These are phyloP conservation scores for Trametes sanguinea DNA, from an alignment of 768 basidiomycete species.

Conservation along the genomic window DNA sequence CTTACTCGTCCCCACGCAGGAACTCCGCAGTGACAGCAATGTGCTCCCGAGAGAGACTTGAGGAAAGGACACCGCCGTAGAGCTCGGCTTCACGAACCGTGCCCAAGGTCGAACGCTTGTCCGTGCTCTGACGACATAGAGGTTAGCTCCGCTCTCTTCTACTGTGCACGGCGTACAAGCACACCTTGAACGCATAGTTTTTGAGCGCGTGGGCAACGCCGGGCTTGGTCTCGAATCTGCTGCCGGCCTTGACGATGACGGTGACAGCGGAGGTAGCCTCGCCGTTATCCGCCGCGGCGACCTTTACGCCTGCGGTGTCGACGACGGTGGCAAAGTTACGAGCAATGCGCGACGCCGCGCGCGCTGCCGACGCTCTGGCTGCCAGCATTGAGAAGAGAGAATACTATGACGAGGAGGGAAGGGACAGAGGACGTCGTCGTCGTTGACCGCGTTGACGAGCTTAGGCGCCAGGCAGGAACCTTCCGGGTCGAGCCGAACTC, in stretches of 20 bases:
- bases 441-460: constrained; percentile 1
- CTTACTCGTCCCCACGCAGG: constrained; percentile 93
- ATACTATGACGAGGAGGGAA: constrained; percentile 33
- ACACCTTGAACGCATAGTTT: constrained; percentile 98
- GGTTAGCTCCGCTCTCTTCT: neutral
- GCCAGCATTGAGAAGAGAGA: constrained; percentile 53
- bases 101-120: constrained; percentile 83
- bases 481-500: constrained; percentile 24
- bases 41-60: constrained; percentile 85
- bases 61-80: constrained; percentile 87
- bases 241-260: constrained; percentile 90
- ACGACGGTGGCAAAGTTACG: constrained; percentile 84
- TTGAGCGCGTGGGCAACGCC: constrained; percentile 94
- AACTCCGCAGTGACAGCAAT: constrained; percentile 94
- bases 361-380: constrained; percentile 59
- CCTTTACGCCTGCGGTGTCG: constrained; percentile 79
- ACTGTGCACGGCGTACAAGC: constrained; percentile 24
- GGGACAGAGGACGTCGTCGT: constrained; percentile 19
- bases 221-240: constrained; percentile 82
- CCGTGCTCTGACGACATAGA: constrained; percentile 66
- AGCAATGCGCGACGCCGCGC: constrained; percentile 56
- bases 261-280: constrained; percentile 86
- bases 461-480: constrained; percentile 7
- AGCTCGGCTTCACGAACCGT: constrained; percentile 92
- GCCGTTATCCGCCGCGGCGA: constrained; percentile 81